These are phyloP conservation scores for Nicotiana paniculata DNA, from an alignment of 257 asterid species.

Conservation along the genomic window DNA sequence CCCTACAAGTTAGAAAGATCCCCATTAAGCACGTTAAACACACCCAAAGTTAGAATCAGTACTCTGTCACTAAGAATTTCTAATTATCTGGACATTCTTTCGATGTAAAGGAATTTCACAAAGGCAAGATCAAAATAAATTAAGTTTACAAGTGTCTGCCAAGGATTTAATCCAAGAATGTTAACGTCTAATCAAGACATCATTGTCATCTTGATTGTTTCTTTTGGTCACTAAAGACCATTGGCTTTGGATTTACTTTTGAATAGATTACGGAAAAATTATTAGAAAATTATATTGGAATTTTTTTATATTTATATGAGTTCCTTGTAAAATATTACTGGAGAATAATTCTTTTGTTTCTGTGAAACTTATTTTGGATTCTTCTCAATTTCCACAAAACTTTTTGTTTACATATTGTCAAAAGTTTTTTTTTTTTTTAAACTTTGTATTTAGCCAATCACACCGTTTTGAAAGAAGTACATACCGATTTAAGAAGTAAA, in stretches of 20 bases:
- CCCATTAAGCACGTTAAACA: neutral
- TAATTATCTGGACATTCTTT: neutral
- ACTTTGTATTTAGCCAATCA: too few relatives aligned
- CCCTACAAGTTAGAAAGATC: too few relatives aligned
- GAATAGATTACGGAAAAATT: too few relatives aligned
- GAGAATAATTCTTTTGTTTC: neutral
- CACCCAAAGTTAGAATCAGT: neutral
- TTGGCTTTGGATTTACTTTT: neutral
- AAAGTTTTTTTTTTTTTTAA: too few relatives aligned
- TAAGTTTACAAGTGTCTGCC: neutral
- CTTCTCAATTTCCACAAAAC: neutral
- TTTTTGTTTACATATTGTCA: neutral
- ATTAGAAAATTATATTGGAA: too few relatives aligned
- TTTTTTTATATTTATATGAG: too few relatives aligned
- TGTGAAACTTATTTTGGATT: neutral
- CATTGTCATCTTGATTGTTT: too few relatives aligned
- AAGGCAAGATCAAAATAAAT: neutral
- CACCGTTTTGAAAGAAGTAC: too few relatives aligned
- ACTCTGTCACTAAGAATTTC: neutral
- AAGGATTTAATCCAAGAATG: neutral
- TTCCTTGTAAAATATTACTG: neutral
- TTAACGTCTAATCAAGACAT: neutral
- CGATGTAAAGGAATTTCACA: neutral
- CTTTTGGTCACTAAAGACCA: too few relatives aligned
- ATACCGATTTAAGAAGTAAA: too few relatives aligned